Conservation (phyloP, 176 grass and related monocot species). For the Ananas comosus region DNA sequence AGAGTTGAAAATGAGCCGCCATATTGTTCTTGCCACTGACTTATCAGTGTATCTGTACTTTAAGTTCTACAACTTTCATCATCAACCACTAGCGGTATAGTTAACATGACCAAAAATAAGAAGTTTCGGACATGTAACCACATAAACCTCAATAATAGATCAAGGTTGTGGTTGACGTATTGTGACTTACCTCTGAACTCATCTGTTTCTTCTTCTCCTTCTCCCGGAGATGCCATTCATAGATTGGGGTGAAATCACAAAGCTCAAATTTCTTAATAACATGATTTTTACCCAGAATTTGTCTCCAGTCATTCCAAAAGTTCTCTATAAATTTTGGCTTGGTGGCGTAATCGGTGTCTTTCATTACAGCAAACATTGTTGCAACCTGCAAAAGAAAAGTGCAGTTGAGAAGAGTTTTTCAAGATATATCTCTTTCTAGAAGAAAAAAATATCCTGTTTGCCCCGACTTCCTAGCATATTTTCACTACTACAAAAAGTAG, state of each 20-base stretch:
- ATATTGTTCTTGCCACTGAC: too few species aligned
- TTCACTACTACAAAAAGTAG: too few species aligned
- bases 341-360: slow-evolving; percentile 62
- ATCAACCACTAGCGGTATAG: too few species aligned
- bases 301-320: slow-evolving; percentile 83
- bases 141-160: too few species aligned
- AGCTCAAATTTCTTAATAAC: slow-evolving; percentile 82
- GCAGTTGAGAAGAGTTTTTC: background rate
- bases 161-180: background rate
- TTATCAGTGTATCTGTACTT: too few species aligned
- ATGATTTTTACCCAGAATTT: slow-evolving; percentile 83
- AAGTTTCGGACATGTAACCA: too few species aligned
- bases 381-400: slow-evolving; percentile 51
- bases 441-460: too few species aligned
- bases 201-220: slow-evolving; percentile 99
- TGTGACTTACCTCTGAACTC: slow-evolving; percentile 60
- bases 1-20: too few species aligned
- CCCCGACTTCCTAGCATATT: too few species aligned
- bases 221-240: slow-evolving; percentile 82
- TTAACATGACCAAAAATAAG: too few species aligned
- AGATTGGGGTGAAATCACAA: slow-evolving; percentile 88
- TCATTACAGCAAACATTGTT: slow-evolving; percentile 99
- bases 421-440: too few species aligned
- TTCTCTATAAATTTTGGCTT: slow-evolving; percentile 73
- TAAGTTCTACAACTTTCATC: too few species aligned